Evolutionary conservation across 495 filamentous ascomycete genomes (phyloP), one percentile per base, ranked within the genome.

Genomic region (Emericellopsis terricola): DNA sequence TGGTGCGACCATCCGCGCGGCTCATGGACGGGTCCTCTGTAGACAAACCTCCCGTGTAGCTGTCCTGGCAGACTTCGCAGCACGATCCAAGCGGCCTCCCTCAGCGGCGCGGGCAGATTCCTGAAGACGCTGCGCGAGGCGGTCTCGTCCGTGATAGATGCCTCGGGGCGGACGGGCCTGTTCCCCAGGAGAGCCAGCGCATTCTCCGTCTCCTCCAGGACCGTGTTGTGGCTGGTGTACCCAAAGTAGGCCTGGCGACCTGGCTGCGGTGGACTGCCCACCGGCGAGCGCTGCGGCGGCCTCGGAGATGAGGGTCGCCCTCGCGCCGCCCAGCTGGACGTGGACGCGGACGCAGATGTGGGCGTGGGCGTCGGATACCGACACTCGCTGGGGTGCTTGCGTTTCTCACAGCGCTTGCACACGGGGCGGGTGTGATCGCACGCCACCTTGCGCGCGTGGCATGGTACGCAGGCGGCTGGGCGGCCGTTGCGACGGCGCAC

Each of bases 181-280:
- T n/a, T n/a, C n/a, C n/a, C n/a, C n/a, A 45, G 33, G 15, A 41
- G 37, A 10, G 38, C 43, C 4, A 50, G 39, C 7, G 50, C 55
- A 19, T 53, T 41, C 15, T 52, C 41, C 1, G 48, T 45, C 14
- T 62, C 62, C 4, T 52, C 44, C 17, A 58, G 59, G 14, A 69
- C 58, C 16, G 64, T 55, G 2, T 60, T 62, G 38, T 56, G 69
- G 37, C 60, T 64, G 1, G 59, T 68, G 8, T 58, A 60, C n/a
- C 68, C 65, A 10, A 68, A 40, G 37, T 67, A 68, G 1, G 63
- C 63, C 8, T 7, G 31, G 15, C 17, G 31, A 18, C 18, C 31
- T 33, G 1, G 19, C 31, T 13, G 31, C 19, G 17, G 17, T 2
- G 7, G 24, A 20, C 15, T 33, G 31, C 4, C 17, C 18, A 4